These are phyloP conservation scores for Delitschia confertaspora DNA, from an alignment of 495 filamentous ascomycete species.

Conservation along the genomic window DNA sequence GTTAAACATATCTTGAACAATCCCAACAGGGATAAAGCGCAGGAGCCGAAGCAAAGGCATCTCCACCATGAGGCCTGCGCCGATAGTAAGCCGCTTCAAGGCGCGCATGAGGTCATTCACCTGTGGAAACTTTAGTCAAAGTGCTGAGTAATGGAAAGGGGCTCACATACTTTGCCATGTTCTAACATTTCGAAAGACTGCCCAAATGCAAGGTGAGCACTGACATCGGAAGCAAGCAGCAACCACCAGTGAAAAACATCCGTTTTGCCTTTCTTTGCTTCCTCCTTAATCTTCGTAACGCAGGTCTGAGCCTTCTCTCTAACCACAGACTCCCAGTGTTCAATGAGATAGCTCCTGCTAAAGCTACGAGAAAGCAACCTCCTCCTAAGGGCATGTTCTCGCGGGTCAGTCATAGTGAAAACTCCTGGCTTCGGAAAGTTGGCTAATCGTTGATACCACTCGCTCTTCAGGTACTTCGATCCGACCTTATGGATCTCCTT, in stretches of 20 bases:
- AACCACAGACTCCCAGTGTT: conserved; percentile 12
- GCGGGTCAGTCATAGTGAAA: conserved; percentile 15
- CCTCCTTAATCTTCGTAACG: conserved; percentile 16
- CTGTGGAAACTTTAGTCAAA: not conserved
- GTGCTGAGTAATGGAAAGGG: not conserved
- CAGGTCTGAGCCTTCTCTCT: conserved; percentile 10
- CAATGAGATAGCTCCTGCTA: conserved; percentile 6
- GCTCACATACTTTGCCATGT: conserved; percentile 11
- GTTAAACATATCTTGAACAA: conserved; percentile 13
- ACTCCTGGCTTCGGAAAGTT: conserved; percentile 1
- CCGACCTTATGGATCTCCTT: conserved; percentile 39
- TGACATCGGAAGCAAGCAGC: conserved; percentile 22
- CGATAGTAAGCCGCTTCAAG: conserved; percentile 12
- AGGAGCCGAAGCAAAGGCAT: conserved; percentile 12
- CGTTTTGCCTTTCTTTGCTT: conserved; percentile 5
- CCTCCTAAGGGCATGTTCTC: conserved; percentile 13
- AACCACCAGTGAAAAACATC: conserved; percentile 26
- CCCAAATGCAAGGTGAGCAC: conserved; percentile 12
- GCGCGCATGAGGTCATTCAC: conserved; percentile 12
- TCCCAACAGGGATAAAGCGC: conserved; percentile 4
- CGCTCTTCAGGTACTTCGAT: conserved; percentile 21
- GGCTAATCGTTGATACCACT: conserved; percentile 11
- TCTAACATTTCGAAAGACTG: conserved; percentile 22
- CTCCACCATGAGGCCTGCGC: conserved; percentile 9
- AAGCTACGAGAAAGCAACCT: conserved; percentile 10